Evolutionary conservation across 176 grass and related monocot species (phyloP), one percentile per base, ranked within the genome.

Genomic region (Rhynchospora tenuis): DNA sequence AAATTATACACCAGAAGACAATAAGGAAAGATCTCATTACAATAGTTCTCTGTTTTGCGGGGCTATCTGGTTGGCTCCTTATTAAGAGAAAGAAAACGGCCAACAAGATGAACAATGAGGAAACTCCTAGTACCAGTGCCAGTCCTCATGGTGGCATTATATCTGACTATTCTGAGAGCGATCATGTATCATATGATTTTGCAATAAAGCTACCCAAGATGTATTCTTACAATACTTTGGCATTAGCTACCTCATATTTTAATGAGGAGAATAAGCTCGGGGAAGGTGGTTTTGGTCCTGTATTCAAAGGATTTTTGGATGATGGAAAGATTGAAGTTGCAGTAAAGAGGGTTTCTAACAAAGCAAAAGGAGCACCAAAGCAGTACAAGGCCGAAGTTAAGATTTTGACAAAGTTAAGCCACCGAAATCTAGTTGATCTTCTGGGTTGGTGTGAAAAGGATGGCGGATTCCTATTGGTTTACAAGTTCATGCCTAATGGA

Each of bases 381-480:
- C 69, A 89, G 88, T 89, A 83, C 28, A 28, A 85, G 24, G 66
- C 88, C 0, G 88, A 89, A 77, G 84, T 89, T 29, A 67, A 77
- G 29, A 89, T 86, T 29, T 81, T 89, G 20, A 86, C 84, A 59
- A 84, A 47, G 16, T 24, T 89, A 27, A 13, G 68, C 16, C 88
- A 89, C 44, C 77, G 60, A 0, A 86, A 89, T 58, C 54, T 89
- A n/a, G 88, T 89, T 19, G 79, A 86, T 20, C 51, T 89, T 7
- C 44, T 61, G 85, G 94, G 94, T 9, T 94, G 91, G 91, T 90
- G 94, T 79, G 73, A 90, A 64, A 83, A 87, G n/a, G 87, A 90
- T 57, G 84, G 88, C 0, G 62, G 84, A 51, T 56, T 90, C 43
- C 80, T 86, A 16, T 72, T 90, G 71, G 88, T 90, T 24, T 90